phyloP scores from a whole-genome alignment of 805 yeast genomes.

The Metschnikowia kunwiensis region DNA sequence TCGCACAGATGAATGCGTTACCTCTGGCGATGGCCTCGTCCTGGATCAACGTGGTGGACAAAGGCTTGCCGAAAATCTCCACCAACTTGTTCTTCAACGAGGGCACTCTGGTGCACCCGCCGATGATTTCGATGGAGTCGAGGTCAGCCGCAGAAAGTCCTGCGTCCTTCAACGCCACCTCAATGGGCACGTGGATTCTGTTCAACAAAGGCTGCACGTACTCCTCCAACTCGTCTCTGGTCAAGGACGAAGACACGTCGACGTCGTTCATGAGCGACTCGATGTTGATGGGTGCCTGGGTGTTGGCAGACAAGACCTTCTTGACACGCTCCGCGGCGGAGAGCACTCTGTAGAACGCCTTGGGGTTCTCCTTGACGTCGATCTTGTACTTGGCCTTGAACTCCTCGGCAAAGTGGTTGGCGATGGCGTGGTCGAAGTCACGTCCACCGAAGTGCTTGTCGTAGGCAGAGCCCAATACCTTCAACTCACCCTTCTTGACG shows the following conservation, averaged over 20 bases:
- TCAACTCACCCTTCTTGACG: conserved; percentile 94
- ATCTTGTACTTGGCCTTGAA: conserved; percentile 90
- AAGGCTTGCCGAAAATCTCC: conserved; percentile 58
- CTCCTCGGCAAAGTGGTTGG: conserved; percentile 91
- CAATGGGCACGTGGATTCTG: conserved; percentile 74
- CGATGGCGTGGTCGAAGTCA: conserved; percentile 89
- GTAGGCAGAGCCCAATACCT: conserved; percentile 85
- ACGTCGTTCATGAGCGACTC: conserved; percentile 97
- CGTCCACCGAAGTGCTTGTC: conserved; percentile 99
- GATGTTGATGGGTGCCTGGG: conserved; percentile 88
- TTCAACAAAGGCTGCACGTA: conserved; percentile 77
- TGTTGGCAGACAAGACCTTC: conserved; percentile 95
- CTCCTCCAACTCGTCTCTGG: conserved; percentile 91
- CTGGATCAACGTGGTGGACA: conserved; percentile 94
- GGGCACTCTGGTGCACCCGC: conserved; percentile 99
- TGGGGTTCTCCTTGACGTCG: conserved; percentile 85
- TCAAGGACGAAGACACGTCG: conserved; percentile 85
- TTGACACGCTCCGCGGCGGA: conserved; percentile 90
- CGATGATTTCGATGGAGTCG: conserved; percentile 91
- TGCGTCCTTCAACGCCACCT: conserved; percentile 77
- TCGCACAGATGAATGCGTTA: conserved; percentile 97
- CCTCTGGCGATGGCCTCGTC: conserved; percentile 99
- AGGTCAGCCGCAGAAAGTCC: conserved; percentile 68
- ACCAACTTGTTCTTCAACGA: conserved; percentile 76
- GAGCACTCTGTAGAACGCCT: conserved; percentile 91